Base-by-base conservation (phyloP, 257 asterid genomes). In the Solanum dulcamara region DNA sequence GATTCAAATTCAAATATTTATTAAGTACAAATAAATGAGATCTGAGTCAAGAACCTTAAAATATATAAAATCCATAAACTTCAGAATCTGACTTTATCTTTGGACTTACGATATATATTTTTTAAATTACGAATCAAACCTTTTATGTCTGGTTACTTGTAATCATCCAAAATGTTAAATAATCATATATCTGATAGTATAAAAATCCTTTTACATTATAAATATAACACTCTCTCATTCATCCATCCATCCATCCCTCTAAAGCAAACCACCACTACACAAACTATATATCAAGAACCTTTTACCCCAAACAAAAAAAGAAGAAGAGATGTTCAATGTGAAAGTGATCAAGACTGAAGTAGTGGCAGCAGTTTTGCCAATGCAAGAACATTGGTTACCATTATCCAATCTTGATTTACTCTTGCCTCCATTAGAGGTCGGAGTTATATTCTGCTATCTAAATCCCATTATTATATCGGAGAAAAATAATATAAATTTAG, bases 331-430 rank as follows among this genome's bases (percentile, higher is more conserved):
- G 77, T 72, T 84, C 60, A 28, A 26, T 14, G 75, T 85, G 7
- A 75, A 20, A 17, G 44, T 75, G 74, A 57, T 3, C 22, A 85
- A 74, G 6, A 85, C 26, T 7, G 87, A 85, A 18, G 30, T 38
- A 26, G 85, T 79, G 5, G 85, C 66, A 46, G 84, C 85, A 80
- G 51, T 40, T 13, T 32, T 77, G 38, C 80, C 84, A 85, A 77
- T 75, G 7, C 85, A 85, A 37, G 51, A 85, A 18, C 85, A 85
- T 48, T 85, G 87, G 87, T 48, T 80, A 12, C 85, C 85, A 64
- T 13, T 30, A 1, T 62, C 85, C 6, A 85, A 80, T 66, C 87
- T 85, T 12, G 87, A 85, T 48, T 80, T 85, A 37, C 68, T 85
- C 22, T 37, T 80, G 14, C 87, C 85, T 17, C 72, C 87, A 35